A percentile compares a stretch with the other conserved stretches of the same genome.
These are phyloP conservation scores for Ophiostoma sp. DNA, from an alignment of 2,329 filamentous ascomycete species.

Conservation along the genomic window DNA sequence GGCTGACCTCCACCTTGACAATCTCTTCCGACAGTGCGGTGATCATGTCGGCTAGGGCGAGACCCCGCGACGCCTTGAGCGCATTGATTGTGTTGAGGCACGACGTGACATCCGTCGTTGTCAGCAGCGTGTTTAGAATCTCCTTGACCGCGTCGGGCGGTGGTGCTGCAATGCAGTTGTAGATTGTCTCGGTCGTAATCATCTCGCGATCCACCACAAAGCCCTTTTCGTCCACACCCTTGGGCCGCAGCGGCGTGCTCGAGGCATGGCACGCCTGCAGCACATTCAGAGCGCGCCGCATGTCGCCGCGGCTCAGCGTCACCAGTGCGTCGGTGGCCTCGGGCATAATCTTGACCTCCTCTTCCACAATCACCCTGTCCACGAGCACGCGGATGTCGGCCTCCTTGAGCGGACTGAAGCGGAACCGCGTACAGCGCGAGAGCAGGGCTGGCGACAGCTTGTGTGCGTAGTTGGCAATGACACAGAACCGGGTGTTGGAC, in stretches of 20 bases:
- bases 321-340: conserved; percentile 82
- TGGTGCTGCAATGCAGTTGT: conserved; percentile 93
- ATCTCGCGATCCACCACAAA: conserved; percentile 66
- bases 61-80: conserved; percentile 75
- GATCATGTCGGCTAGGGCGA: conserved; percentile 90
- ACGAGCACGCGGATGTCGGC: conserved; percentile 77
- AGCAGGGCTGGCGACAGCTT: conserved; percentile 90
- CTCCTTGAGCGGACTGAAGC: conserved; percentile 91
- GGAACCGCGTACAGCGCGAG: conserved; percentile 88
- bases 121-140: conserved; percentile 77
- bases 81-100: conserved; percentile 84
- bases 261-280: conserved; percentile 95
- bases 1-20: conserved; percentile 71
- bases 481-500: conserved; percentile 93
- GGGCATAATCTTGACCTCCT: conserved; percentile 73
- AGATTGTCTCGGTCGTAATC: conserved; percentile 88
- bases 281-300: conserved; percentile 90
- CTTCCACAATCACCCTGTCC: conserved; percentile 82
- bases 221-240: conserved; percentile 40
- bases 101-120: conserved; percentile 79
- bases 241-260: conserved; percentile 64
- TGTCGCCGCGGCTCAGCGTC: conserved; percentile 85
- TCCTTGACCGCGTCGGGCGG: conserved; percentile 81
- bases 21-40: conserved; percentile 80
- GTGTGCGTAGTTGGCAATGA: conserved; percentile 98